These are phyloP conservation scores for Entomortierella beljakovae DNA, from an alignment of 192 early-diverging fungal genomes.

Conservation along the genomic window DNA sequence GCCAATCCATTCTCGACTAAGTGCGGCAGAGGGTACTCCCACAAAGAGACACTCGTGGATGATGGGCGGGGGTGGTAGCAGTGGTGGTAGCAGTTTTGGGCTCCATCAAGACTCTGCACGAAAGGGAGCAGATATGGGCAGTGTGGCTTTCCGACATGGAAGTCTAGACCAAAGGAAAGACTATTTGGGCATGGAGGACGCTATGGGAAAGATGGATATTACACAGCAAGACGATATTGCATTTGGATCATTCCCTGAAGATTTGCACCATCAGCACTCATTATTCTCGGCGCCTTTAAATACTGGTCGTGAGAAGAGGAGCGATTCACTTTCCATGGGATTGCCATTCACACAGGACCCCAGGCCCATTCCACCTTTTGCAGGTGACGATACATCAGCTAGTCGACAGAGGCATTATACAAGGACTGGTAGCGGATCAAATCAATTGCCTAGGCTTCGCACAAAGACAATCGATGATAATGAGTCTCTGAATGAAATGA, in stretches of 20 bases:
- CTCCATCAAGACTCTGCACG: not conserved
- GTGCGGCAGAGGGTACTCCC: not conserved
- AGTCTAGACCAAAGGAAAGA: slow-evolving; percentile 50
- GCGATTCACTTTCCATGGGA: not conserved
- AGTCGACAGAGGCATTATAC: slow-evolving; percentile 17
- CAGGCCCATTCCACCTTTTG: slow-evolving; percentile 23
- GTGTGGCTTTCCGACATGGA: slow-evolving; percentile 43
- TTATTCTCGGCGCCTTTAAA: slow-evolving; percentile 40
- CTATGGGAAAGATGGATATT: slow-evolving; percentile 22
- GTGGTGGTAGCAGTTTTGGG: slow-evolving; percentile 6
- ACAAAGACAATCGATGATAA: slow-evolving; percentile 29
- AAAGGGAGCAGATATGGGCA: slow-evolving; percentile 26
- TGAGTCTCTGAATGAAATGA: slow-evolving; percentile 36
- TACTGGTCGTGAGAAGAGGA: slow-evolving; percentile 13
- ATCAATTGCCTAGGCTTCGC: slow-evolving; percentile 33
- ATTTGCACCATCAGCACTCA: slow-evolving; percentile 50
- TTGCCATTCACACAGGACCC: slow-evolving; percentile 19
- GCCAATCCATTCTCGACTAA: not conserved
- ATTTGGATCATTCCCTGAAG: slow-evolving; percentile 47
- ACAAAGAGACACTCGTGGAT: slow-evolving; percentile 30
- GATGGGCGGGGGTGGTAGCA: slow-evolving; percentile 6
- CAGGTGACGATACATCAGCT: slow-evolving; percentile 5
- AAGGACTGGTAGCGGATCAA: slow-evolving; percentile 32
- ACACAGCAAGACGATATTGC: slow-evolving; percentile 25
- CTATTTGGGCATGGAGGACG: slow-evolving; percentile 44